phyloP scores from a whole-genome alignment of 805 yeast species.

The Suhomyces xylopsoci region DNA sequence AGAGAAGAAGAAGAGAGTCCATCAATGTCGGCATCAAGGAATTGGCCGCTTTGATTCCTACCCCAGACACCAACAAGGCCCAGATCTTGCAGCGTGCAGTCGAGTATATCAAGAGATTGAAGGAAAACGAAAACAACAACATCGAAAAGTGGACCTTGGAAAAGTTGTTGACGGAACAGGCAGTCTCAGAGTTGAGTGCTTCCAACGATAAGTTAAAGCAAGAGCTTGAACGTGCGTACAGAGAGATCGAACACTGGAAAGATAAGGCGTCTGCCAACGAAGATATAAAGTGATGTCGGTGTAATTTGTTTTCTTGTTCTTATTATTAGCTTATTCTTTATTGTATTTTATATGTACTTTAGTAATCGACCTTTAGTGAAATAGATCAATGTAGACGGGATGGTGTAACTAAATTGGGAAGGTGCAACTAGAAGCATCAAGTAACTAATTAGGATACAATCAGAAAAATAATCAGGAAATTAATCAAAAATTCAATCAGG shows the following conservation, averaged over 20 bases:
- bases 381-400: background rate
- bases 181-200: constrained; percentile 77
- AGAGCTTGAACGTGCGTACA: constrained; percentile 87
- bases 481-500: too few species aligned
- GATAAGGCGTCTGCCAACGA: constrained; percentile 27
- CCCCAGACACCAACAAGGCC: constrained; percentile 84
- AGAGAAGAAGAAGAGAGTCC: constrained; percentile 84
- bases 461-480: background rate
- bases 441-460: too few species aligned
- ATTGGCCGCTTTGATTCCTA: constrained; percentile 73
- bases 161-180: constrained; percentile 87
- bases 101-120: constrained; percentile 83
- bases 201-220: constrained; percentile 84
- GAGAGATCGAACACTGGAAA: constrained; percentile 86
- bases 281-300: constrained; percentile 8
- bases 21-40: constrained; percentile 85
- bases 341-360: constrained; percentile 8
- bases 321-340: constrained; percentile 1
- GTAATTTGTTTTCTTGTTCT: background rate
- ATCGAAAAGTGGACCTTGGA: constrained; percentile 95
- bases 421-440: too few species aligned
- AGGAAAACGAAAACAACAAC: constrained; percentile 84
- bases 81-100: constrained; percentile 85
- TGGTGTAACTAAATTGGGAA: too few species aligned
- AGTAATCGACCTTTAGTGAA: constrained; percentile 1